These are phyloP conservation scores for Alternaria panax DNA, from an alignment of 2,329 filamentous ascomycete genomes.

Conservation along the genomic window DNA sequence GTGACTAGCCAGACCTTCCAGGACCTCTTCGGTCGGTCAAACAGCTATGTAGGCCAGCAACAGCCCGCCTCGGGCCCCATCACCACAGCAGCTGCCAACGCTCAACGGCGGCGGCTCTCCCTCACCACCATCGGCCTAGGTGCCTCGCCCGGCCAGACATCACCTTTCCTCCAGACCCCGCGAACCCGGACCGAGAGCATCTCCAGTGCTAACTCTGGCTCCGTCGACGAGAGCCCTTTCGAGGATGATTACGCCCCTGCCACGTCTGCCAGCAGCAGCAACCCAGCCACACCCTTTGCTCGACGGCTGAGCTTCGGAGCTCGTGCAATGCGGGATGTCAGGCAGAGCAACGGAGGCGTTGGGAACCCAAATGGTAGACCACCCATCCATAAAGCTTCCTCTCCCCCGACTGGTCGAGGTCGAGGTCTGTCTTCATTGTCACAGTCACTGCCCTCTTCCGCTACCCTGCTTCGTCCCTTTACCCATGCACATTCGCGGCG, in stretches of 20 bases:
- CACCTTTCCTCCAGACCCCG: conserved; percentile 51
- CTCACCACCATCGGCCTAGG: conserved; percentile 59
- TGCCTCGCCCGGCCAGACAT: conserved; percentile 53
- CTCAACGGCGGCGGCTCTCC: conserved; percentile 58
- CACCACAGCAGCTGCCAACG: conserved; percentile 57
- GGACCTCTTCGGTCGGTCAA: conserved; percentile 55
- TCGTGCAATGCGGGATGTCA: conserved; percentile 76
- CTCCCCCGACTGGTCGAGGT: conserved; percentile 62
- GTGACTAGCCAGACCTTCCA: conserved; percentile 59
- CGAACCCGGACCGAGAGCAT: conserved; percentile 57
- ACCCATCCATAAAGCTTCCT: conserved; percentile 59
- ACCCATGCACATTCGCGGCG: conserved; percentile 30
- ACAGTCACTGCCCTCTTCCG: conserved; percentile 41
- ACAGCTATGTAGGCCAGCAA: conserved; percentile 45
- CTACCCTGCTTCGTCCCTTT: conserved; percentile 33
- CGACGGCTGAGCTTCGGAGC: conserved; percentile 91
- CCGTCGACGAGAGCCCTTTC: conserved; percentile 59
- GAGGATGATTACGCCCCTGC: conserved; percentile 63
- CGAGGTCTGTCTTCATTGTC: conserved; percentile 64
- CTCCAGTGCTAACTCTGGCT: conserved; percentile 56
- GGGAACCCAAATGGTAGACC: conserved; percentile 70
- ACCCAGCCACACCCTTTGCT: conserved; percentile 76
- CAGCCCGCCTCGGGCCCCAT: conserved; percentile 55
- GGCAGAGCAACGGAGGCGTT: conserved; percentile 58
- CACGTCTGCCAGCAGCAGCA: conserved; percentile 63